Evolutionary conservation across 306 rosid genomes (phyloP).

Genomic region (Cercis canadensis): DNA sequence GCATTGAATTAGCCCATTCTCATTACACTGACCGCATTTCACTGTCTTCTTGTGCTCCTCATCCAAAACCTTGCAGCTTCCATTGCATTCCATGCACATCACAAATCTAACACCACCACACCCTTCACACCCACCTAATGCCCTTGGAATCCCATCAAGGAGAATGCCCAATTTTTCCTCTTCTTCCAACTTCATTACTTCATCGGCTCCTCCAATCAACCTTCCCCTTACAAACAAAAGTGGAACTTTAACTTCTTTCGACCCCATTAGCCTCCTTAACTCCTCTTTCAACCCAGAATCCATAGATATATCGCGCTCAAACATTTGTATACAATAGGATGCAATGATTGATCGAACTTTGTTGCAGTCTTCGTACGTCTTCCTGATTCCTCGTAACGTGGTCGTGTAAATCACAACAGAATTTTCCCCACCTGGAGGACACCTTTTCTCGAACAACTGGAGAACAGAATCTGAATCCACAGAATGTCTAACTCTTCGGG

Average conservation of each 20-base stretch:
- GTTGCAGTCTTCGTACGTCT: slow-evolving; percentile 89
- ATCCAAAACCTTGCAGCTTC: slow-evolving; percentile 89
- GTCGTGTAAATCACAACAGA: slow-evolving; percentile 79
- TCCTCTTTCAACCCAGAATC: slow-evolving; percentile 93
- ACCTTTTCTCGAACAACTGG: slow-evolving; percentile 52
- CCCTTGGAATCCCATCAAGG: slow-evolving; percentile 71
- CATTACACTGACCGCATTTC: slow-evolving; percentile 80
- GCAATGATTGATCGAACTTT: slow-evolving; percentile 69
- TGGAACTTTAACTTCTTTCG: slow-evolving; percentile 73
- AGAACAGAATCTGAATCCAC: slow-evolving; percentile 49
- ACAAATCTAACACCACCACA: slow-evolving; percentile 84
- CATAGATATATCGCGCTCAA: slow-evolving; percentile 91
- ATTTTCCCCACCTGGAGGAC: slow-evolving; percentile 79
- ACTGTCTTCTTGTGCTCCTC: slow-evolving; percentile 53
- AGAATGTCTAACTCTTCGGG: slow-evolving; percentile 38
- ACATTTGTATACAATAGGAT: slow-evolving; percentile 56
- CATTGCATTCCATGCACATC: slow-evolving; percentile 77
- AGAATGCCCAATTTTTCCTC: slow-evolving; percentile 70
- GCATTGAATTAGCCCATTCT: slow-evolving; percentile 85
- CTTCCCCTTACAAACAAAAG: slow-evolving; percentile 81
- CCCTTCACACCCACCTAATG: slow-evolving; percentile 60
- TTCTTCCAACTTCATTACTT: slow-evolving; percentile 82
- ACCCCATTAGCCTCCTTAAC: slow-evolving; percentile 64
- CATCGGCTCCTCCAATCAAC: slow-evolving; percentile 76
- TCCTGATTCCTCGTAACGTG: slow-evolving; percentile 88